Evolutionary conservation across 345 rosid genomes (phyloP), one percentile per base, ranked within the genome.

Genomic region (Brassica cretica): DNA sequence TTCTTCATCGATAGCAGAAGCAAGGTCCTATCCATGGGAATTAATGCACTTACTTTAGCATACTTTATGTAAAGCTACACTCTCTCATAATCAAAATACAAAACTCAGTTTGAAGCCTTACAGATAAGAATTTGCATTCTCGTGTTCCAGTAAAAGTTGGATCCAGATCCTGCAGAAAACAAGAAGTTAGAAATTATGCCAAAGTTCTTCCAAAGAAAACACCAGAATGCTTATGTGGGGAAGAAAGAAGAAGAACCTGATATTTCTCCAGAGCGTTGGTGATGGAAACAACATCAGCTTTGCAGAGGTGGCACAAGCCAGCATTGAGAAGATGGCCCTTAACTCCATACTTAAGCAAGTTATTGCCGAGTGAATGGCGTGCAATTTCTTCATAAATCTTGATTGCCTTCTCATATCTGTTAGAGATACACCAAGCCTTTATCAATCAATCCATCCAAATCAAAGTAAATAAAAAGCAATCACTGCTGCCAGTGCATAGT

Each of bases 301-400:
- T 91, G 90, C 98, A 93, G 70, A 95, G 93, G 75, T 93, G 97
- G 83, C 98, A 93, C 81, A 95, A 73, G 76, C 99, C 99, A 74
- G 99, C 98, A 85, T 87, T 95, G 68, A 95, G 94, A 83, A 95
- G 91, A 85, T 95, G 98, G 19, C 99, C 99, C 84, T 92, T 93
- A 75, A 90, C 98, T 82, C 98, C 98, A 80, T 94, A 93, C 80
- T 93, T 94, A 49, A 95, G 96, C 85, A 95, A 84, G 89, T 91
- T 90, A 67, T 84, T 91, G 62, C 78, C 84, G 71, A 91, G 91
- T 9, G 97, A 93, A 2, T 93, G 91, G 8, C 72, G 80, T 8
- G 90, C 99, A 77, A 95, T 85, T 12, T 87, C 98, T 87, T 95
- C 99, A 77, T 86, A 95, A 79, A 95, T 92, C 82, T 88, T 93